phyloP scores from a whole-genome alignment of 768 basidiomycete genomes.

The Suillus plorans region DNA sequence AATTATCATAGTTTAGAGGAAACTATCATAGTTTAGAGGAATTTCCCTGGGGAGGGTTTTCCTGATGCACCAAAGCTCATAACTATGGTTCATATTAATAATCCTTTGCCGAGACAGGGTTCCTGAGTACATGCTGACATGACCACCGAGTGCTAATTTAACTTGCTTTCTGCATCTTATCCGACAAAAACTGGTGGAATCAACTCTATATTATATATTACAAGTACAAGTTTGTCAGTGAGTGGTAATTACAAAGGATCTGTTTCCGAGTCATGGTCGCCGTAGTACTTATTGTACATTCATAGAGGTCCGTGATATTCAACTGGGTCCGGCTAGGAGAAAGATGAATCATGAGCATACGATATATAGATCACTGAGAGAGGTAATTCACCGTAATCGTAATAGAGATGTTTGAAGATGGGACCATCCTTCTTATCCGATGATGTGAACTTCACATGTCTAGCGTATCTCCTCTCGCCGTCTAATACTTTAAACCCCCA shows the following conservation, averaged over 20 bases:
- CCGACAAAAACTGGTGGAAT: too few species aligned
- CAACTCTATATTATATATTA: background rate
- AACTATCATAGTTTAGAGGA: too few species aligned
- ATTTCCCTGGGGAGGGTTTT: too few species aligned
- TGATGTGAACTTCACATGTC: conserved; percentile 64
- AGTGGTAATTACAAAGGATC: background rate
- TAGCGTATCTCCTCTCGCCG: conserved; percentile 57
- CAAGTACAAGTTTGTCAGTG: background rate
- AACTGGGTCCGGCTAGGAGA: conserved; percentile 18
- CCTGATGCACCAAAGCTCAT: background rate
- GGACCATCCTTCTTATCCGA: conserved; percentile 48
- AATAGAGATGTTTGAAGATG: conserved; percentile 56
- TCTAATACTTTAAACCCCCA: conserved; percentile 69
- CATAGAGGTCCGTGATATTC: conserved; percentile 2
- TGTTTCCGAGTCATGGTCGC: too few species aligned
- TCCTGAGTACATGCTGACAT: background rate
- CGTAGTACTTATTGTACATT: background rate
- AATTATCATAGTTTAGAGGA: too few species aligned
- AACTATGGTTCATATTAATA: conserved; percentile 1
- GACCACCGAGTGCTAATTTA: background rate
- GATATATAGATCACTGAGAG: background rate
- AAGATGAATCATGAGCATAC: conserved; percentile 13
- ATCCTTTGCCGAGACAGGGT: background rate
- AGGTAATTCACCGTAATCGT: conserved; percentile 60
- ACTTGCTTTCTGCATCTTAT: background rate